Percentiles rank a stretch among this genome's conserved stretches.
phyloP scores from a whole-genome alignment of 1,284 basidiomycete genomes.

The Ustilago curta region DNA sequence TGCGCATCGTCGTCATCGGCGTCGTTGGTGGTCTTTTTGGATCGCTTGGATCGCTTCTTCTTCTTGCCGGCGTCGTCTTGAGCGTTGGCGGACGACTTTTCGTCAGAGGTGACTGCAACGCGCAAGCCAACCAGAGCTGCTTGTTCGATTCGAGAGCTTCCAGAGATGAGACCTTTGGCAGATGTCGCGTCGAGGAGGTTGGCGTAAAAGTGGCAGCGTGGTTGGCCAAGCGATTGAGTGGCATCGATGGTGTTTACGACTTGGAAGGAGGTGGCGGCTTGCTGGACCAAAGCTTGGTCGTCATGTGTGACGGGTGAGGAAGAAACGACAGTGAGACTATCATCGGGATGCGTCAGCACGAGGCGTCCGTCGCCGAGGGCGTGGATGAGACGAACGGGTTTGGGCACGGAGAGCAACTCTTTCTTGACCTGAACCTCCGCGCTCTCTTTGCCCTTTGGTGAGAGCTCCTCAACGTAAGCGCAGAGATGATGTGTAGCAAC shows the following conservation, averaged over 20 bases:
- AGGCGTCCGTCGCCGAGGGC: slow-evolving; percentile 39
- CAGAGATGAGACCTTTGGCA: slow-evolving; percentile 27
- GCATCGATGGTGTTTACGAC: slow-evolving; percentile 22
- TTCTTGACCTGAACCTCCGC: slow-evolving; percentile 36
- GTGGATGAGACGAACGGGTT: slow-evolving; percentile 38
- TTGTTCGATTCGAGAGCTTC: slow-evolving; percentile 29
- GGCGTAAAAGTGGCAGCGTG: slow-evolving; percentile 35
- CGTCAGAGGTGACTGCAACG: slow-evolving; percentile 28
- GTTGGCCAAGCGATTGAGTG: slow-evolving; percentile 7
- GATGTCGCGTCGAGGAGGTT: slow-evolving; percentile 36
- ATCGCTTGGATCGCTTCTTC: slow-evolving; percentile 42
- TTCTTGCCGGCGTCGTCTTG: slow-evolving; percentile 30
- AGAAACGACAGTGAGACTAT: slow-evolving; percentile 36
- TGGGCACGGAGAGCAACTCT: slow-evolving; percentile 23
- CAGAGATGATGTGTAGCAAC: slow-evolving; percentile 27
- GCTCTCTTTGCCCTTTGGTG: slow-evolving; percentile 49
- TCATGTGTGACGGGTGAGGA: slow-evolving; percentile 21
- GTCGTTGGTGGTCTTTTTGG: slow-evolving; percentile 22
- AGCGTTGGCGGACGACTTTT: not conserved
- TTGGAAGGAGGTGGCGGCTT: slow-evolving; percentile 17
- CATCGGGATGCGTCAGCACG: slow-evolving; percentile 36
- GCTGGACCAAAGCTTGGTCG: slow-evolving; percentile 25
- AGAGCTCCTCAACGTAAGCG: slow-evolving; percentile 45
- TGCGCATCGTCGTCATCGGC: slow-evolving; percentile 11
- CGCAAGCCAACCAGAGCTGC: slow-evolving; percentile 38